Percentiles rank a stretch among this genome's conserved stretches.
phyloP scores from a whole-genome alignment of 257 asterid genomes.

The Ballota nigra region DNA sequence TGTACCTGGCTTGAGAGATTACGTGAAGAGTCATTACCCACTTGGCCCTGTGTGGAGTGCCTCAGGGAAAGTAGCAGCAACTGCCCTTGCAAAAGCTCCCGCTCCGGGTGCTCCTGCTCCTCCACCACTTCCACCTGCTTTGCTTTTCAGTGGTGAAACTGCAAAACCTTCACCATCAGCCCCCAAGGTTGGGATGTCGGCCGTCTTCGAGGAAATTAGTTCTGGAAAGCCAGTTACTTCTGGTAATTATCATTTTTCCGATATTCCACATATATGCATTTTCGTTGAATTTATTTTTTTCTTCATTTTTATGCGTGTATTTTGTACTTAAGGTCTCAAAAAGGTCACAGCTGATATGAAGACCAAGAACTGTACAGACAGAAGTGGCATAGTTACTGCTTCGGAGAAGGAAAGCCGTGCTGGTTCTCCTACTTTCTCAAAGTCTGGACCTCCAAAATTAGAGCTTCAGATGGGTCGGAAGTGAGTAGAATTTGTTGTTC shows the following conservation, averaged over 20 bases:
- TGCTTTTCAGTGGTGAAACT: constrained; percentile 67
- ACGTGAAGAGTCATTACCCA: constrained; percentile 80
- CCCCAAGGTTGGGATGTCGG: constrained; percentile 92
- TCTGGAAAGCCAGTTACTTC: constrained; percentile 80
- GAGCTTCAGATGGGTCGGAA: constrained; percentile 99
- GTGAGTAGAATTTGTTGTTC: constrained; percentile 49
- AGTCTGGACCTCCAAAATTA: constrained; percentile 81
- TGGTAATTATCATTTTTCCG: constrained; percentile 44
- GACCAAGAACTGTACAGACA: constrained; percentile 79
- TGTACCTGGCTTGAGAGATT: constrained; percentile 92
- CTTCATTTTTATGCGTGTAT: constrained; percentile 4
- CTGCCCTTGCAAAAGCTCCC: constrained; percentile 56
- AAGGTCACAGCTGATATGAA: constrained; percentile 96
- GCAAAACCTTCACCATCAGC: constrained; percentile 70
- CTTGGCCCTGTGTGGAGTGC: constrained; percentile 97
- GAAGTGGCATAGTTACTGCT: constrained; percentile 59
- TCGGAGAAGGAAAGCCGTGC: constrained; percentile 55
- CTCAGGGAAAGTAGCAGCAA: constrained; percentile 51
- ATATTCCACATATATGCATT: neutral
- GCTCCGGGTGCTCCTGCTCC: constrained; percentile 75
- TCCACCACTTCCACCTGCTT: constrained; percentile 90
- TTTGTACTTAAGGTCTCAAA: constrained; percentile 58
- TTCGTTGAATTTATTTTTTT: neutral
- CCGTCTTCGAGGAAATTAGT: constrained; percentile 83
- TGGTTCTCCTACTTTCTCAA: constrained; percentile 58